Base-by-base conservation (phyloP, 768 basidiomycete species). In the Boletus sp. region DNA sequence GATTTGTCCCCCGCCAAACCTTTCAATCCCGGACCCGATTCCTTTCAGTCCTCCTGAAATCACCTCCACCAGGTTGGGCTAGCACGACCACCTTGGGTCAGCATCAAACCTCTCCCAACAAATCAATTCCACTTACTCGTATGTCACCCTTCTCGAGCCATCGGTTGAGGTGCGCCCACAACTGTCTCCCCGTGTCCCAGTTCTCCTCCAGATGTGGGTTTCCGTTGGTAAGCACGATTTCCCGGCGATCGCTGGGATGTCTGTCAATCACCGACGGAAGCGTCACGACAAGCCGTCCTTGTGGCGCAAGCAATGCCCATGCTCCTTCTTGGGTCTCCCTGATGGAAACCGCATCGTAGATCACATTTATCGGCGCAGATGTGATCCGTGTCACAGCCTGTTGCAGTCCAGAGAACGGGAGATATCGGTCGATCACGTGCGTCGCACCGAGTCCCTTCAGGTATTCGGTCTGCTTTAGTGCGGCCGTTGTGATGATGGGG, bases 21-120 rank as follows among this genome's bases (percentile, higher is more conserved):
- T 68, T 61, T 72, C 67, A 45, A 83, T 60, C 9, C 75, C 82
- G 13, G 64, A 64, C 33, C 64, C 60, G 41, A 82, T 75, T 11
- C 74, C 79, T 30, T 63, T 67, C 23, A 82, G 64, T 8, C 81
- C 80, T 13, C 69, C 69, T 0, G 72, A 64, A 13, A 82, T 50
- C 15, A 75, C 60, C 50, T 79, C 75, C 10, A 75, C 69, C 21
- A 65, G 66, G 62, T 76, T 79, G 1, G 78, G 76, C 80, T 81
- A 46, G 32, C 21, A 23, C 19, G 32, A 29, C 8, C n/a, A 34
- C 27, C 17, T 5, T 2, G n/a, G 1, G 25, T 59, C 43, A 60
- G 58, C 15, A n/a, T 19, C 48, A 11, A 27, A 34, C 14, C 27
- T 4, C 10, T 3, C 8, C 40, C 17, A 14, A 19, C 3, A 29